Evolutionary conservation across 345 rosid species (phyloP).

Genomic region (Brassica carinata): DNA sequence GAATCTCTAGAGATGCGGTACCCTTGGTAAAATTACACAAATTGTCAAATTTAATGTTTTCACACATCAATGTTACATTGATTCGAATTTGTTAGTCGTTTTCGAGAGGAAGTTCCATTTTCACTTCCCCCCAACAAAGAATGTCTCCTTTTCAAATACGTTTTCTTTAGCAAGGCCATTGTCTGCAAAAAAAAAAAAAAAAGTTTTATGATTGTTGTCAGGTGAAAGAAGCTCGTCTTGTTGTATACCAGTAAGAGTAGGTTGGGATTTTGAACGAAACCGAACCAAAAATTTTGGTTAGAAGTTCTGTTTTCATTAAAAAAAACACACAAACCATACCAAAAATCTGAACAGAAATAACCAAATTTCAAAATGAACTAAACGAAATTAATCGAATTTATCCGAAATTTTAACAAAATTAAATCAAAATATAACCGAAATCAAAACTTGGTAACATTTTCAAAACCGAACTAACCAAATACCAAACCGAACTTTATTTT

Average conservation of each 20-base stretch:
- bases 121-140: constrained; percentile 34
- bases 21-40: background rate
- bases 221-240: background rate
- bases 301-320: too few species aligned
- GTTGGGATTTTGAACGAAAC: too few species aligned
- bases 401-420: too few species aligned
- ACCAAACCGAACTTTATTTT: too few species aligned
- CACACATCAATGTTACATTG: constrained; percentile 34
- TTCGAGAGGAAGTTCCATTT: constrained; percentile 22
- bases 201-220: background rate
- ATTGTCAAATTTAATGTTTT: constrained; percentile 23
- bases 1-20: constrained; percentile 24
- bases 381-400: too few species aligned
- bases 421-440: too few species aligned
- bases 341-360: too few species aligned
- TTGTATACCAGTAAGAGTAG: background rate
- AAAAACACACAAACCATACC: too few species aligned
- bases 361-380: too few species aligned
- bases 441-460: too few species aligned
- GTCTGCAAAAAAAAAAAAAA: background rate
- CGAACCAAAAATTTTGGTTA: too few species aligned
- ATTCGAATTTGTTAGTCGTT: constrained; percentile 26
- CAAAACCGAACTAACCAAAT: too few species aligned
- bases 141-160: constrained; percentile 31
- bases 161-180: constrained; percentile 29